Conservation (phyloP, 225 moss, liverwort and hornwort genomes). For the Antitrichia curtipendula region DNA sequence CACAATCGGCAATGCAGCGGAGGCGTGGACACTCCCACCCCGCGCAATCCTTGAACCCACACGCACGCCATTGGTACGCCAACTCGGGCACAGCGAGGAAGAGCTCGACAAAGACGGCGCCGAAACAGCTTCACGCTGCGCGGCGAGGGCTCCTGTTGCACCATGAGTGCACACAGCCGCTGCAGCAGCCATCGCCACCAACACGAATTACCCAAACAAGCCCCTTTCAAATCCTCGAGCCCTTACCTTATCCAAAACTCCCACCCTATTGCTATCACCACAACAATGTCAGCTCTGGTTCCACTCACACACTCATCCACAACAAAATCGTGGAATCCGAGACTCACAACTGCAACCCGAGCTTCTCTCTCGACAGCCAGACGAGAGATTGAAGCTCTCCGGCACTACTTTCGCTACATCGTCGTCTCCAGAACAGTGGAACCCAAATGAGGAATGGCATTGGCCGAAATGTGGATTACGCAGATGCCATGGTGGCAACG, state of each 20-base stretch:
- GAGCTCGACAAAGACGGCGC: neutral
- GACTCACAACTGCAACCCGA: neutral
- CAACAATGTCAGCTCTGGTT: neutral
- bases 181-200: slow-evolving; percentile 25
- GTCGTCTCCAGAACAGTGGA: neutral
- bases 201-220: neutral
- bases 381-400: neutral
- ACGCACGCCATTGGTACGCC: neutral
- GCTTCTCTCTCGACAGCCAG: neutral
- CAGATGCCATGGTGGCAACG: slow-evolving; percentile 14
- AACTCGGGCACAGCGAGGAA: neutral
- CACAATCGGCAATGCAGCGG: slow-evolving; percentile 18
- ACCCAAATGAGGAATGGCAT: neutral
- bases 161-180: slow-evolving; percentile 4
- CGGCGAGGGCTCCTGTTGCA: neutral
- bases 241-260: neutral
- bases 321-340: neutral
- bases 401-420: neutral
- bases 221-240: neutral
- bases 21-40: neutral
- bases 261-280: neutral
- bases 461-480: slow-evolving; percentile 16
- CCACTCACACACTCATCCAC: neutral
- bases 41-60: neutral
- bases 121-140: neutral